Conservation (phyloP, 768 basidiomycete genomes). For the Amanita molliuscula region DNA sequence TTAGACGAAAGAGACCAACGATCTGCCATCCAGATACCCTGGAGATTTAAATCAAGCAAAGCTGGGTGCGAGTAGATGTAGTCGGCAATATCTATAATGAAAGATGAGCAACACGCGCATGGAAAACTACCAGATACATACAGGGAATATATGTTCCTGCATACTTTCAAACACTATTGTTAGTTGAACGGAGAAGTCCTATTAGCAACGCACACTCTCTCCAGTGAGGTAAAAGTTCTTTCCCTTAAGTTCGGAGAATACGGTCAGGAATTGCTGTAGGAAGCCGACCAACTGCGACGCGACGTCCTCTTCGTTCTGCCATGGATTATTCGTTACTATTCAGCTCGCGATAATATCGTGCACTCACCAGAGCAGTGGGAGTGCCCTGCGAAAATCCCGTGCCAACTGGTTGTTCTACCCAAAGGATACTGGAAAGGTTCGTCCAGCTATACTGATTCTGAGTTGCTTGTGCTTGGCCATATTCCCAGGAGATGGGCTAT, state of each 20-base stretch:
- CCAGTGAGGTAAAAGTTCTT: conserved; percentile 65
- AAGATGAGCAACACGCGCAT: neutral
- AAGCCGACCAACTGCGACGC: conserved; percentile 47
- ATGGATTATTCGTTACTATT: neutral
- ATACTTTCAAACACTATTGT: conserved; percentile 32
- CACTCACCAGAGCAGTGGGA: conserved; percentile 50
- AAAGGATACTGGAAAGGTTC: conserved; percentile 64
- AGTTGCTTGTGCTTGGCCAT: conserved; percentile 53
- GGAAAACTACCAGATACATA: conserved; percentile 17
- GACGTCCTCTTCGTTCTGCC: conserved; percentile 38
- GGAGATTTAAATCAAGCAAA: conserved; percentile 43
- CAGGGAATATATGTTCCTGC: conserved; percentile 56
- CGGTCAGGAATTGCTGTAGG: conserved; percentile 63
- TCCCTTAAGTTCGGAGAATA: conserved; percentile 63
- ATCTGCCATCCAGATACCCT: conserved; percentile 66
- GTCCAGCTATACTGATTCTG: conserved; percentile 69
- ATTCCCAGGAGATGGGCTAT: conserved; percentile 60
- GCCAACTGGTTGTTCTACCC: conserved; percentile 73
- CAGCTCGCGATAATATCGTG: conserved; percentile 10
- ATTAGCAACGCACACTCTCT: conserved; percentile 52
- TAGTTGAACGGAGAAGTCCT: neutral
- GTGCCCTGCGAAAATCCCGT: conserved; percentile 68
- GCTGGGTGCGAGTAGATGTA: conserved; percentile 54
- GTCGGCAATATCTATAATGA: conserved; percentile 55
- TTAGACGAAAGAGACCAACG: conserved; percentile 31